These are phyloP conservation scores for Purpureocillium takamizusanense DNA, from an alignment of 2,329 filamentous ascomycete species.

Conservation along the genomic window DNA sequence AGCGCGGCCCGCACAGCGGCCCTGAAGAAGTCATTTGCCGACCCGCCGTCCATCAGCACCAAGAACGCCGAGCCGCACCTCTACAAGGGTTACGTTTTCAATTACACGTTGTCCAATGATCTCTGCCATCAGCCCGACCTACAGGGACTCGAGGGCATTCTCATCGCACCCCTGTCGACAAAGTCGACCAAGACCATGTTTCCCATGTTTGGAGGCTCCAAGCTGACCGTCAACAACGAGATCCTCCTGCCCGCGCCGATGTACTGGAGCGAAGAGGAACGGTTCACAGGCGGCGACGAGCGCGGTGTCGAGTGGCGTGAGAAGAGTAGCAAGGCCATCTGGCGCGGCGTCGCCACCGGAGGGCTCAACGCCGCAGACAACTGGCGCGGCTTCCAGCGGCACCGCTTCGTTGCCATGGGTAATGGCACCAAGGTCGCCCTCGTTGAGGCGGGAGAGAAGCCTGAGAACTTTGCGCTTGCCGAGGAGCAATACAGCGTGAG, in stretches of 20 bases:
- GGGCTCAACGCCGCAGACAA: conserved; percentile 49
- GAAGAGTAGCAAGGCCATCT: conserved; percentile 47
- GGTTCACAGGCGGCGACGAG: conserved; percentile 49
- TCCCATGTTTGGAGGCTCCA: conserved; percentile 61
- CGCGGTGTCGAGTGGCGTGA: conserved; percentile 45
- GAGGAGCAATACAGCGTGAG: conserved; percentile 34
- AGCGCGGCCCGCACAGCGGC: conserved; percentile 47
- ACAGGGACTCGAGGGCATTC: conserved; percentile 53
- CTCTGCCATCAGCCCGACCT: conserved; percentile 59
- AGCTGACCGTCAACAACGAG: conserved; percentile 60
- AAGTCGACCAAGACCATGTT: conserved; percentile 48
- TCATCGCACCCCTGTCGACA: conserved; percentile 51
- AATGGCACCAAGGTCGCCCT: conserved; percentile 51
- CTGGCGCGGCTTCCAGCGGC: conserved; percentile 66
- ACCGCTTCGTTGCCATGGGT: conserved; percentile 66
- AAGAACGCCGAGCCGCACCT: conserved; percentile 38
- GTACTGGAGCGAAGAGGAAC: conserved; percentile 56
- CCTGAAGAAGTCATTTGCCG: conserved; percentile 32
- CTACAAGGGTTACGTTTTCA: conserved; percentile 49
- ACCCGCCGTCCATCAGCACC: conserved; percentile 34
- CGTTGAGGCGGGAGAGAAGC: conserved; percentile 33
- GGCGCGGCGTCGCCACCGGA: conserved; percentile 61
- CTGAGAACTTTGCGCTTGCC: conserved; percentile 47
- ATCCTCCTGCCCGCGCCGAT: conserved; percentile 61
- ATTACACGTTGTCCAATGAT: conserved; percentile 51